These are phyloP conservation scores for Chrysanthemum lavandulifolium DNA, from an alignment of 129 eudicot genomes.

Conservation along the genomic window DNA sequence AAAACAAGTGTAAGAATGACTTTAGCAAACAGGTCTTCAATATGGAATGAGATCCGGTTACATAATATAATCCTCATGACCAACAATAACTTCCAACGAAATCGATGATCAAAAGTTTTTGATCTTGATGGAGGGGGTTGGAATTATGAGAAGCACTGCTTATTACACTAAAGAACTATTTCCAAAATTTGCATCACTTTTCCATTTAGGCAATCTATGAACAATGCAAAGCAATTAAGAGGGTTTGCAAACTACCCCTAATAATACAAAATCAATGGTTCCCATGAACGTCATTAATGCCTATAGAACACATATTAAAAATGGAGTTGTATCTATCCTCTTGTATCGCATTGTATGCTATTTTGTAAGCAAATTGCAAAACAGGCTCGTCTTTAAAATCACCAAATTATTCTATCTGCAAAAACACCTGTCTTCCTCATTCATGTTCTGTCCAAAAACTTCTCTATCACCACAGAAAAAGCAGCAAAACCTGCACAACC, in stretches of 20 bases:
- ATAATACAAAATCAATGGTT: slow-evolving; percentile 26
- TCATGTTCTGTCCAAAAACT: slow-evolving; percentile 72
- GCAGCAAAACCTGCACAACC: slow-evolving; percentile 99
- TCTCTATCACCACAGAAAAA: slow-evolving; percentile 88
- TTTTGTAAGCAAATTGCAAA: slow-evolving; percentile 19
- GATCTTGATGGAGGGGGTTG: background rate
- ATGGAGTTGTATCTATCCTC: slow-evolving; percentile 15
- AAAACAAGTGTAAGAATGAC: too few species aligned
- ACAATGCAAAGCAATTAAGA: slow-evolving; percentile 13
- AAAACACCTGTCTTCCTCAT: slow-evolving; percentile 33
- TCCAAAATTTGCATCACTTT: slow-evolving; percentile 4
- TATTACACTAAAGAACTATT: slow-evolving; percentile 7
- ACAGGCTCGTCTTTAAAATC: slow-evolving; percentile 1
- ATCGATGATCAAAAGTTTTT: background rate
- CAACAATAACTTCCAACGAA: too few species aligned
- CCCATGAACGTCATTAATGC: slow-evolving; percentile 11
- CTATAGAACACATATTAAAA: slow-evolving; percentile 3
- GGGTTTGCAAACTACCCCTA: slow-evolving; percentile 18
- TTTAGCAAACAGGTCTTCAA: too few species aligned
- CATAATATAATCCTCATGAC: too few species aligned
- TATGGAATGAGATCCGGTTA: too few species aligned
- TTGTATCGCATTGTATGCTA: slow-evolving; percentile 22
- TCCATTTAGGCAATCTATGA: slow-evolving; percentile 7
- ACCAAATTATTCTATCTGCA: slow-evolving; percentile 25
- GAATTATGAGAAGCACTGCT: background rate